A percentile compares a stretch with the other conserved stretches of the same genome.
Evolutionary conservation across 768 basidiomycete species (phyloP).

Genomic region (Hemileccinum impolitum): DNA sequence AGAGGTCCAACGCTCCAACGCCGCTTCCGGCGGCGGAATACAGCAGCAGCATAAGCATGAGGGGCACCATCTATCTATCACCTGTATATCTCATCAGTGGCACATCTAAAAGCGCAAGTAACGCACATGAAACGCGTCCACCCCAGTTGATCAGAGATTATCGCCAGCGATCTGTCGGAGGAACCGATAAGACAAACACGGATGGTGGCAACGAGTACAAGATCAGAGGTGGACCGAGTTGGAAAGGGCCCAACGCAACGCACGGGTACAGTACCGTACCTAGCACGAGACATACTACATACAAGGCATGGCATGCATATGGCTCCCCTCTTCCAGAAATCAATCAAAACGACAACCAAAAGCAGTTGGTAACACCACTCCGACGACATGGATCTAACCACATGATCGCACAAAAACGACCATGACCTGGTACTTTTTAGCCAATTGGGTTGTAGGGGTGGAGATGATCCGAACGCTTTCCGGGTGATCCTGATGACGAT

Average conservation of each 20-base stretch:
- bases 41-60: no score
- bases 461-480: background rate
- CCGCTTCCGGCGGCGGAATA: no score
- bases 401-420: background rate
- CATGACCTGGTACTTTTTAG: background rate
- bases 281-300: no score
- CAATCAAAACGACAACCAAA: background rate
- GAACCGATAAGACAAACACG: background rate
- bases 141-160: background rate
- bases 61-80: no score
- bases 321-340: no score
- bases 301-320: no score
- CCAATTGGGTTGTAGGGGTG: background rate
- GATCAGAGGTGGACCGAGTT: constrained; percentile 4
- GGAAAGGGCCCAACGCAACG: constrained; percentile 1
- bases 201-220: background rate
- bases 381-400: background rate
- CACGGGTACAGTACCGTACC: background rate
- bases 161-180: no score
- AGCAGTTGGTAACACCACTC: background rate
- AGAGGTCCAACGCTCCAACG: no score
- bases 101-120: no score
- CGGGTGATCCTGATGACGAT: background rate
- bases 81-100: no score
- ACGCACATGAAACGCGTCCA: background rate